phyloP scores from a whole-genome alignment of 1,284 basidiomycete genomes.

The Boletus smithii region DNA sequence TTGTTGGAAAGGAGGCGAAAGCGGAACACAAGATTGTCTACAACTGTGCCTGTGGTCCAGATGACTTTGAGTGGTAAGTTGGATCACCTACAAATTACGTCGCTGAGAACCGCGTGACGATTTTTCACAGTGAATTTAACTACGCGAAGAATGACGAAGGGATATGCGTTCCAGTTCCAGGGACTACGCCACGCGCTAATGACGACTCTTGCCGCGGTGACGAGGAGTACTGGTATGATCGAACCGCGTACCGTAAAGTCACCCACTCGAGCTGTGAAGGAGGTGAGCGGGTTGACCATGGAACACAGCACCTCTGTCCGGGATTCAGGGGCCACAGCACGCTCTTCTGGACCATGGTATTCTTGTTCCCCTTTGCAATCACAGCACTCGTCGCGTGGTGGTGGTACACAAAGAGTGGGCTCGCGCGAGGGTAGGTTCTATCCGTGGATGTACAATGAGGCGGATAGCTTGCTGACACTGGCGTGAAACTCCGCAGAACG shows the following conservation, averaged over 20 bases:
- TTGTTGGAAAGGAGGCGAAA: constrained; percentile 70
- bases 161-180: constrained; percentile 73
- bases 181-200: constrained; percentile 57
- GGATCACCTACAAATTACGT: neutral
- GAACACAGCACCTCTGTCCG: constrained; percentile 71
- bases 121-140: constrained; percentile 78
- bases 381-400: constrained; percentile 75
- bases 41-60: constrained; percentile 68
- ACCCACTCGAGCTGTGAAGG: constrained; percentile 82
- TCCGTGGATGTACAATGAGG: neutral
- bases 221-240: constrained; percentile 84
- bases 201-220: constrained; percentile 62
- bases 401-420: constrained; percentile 70
- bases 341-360: constrained; percentile 80
- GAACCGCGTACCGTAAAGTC: constrained; percentile 86
- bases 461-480: constrained; percentile 10
- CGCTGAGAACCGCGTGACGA: neutral
- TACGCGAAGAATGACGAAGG: constrained; percentile 65
- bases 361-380: constrained; percentile 71
- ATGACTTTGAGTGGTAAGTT: constrained; percentile 91
- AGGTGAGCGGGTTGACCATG: constrained; percentile 71
- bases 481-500: constrained; percentile 43
- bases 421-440: constrained; percentile 62
- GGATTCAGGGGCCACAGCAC: constrained; percentile 67
- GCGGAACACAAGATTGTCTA: constrained; percentile 52